phyloP scores from a whole-genome alignment of 257 asterid genomes.

The Cordia subcordata region DNA sequence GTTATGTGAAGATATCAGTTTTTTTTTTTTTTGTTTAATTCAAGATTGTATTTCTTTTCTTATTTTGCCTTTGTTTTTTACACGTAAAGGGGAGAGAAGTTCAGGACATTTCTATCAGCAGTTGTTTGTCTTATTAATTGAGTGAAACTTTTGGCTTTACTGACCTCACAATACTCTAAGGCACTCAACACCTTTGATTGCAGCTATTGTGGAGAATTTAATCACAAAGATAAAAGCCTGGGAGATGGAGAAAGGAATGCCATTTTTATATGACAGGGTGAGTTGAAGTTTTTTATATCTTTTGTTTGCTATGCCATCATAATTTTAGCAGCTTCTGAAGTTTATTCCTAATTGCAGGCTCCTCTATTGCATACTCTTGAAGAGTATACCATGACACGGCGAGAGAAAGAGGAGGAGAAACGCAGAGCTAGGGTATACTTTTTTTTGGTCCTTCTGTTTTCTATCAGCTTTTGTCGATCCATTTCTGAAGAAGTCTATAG shows the following conservation, averaged over 20 bases:
- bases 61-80: no score
- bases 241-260: conserved; percentile 70
- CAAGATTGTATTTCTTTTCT: neutral
- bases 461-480: neutral
- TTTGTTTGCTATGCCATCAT: conserved; percentile 2
- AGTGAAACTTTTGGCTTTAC: neutral
- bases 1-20: no score
- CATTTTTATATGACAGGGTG: conserved; percentile 59
- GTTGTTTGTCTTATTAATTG: neutral
- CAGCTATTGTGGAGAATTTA: conserved; percentile 69
- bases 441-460: neutral
- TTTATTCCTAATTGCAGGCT: conserved; percentile 30
- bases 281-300: neutral
- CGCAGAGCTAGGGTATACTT: conserved; percentile 59
- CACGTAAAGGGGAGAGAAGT: no score
- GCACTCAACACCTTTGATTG: conserved; percentile 16
- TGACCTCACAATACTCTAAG: conserved; percentile 13
- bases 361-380: conserved; percentile 56
- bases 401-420: conserved; percentile 65
- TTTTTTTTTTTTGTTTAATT: no score
- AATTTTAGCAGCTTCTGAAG: conserved; percentile 7
- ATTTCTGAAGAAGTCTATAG: no score
- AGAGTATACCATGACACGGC: conserved; percentile 40
- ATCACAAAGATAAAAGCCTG: conserved; percentile 58
- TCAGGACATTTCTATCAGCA: no score